A percentile compares a stretch with the other conserved stretches of the same genome.
phyloP scores from a whole-genome alignment of 2,329 filamentous ascomycete genomes.

The Xylariales sp. region DNA sequence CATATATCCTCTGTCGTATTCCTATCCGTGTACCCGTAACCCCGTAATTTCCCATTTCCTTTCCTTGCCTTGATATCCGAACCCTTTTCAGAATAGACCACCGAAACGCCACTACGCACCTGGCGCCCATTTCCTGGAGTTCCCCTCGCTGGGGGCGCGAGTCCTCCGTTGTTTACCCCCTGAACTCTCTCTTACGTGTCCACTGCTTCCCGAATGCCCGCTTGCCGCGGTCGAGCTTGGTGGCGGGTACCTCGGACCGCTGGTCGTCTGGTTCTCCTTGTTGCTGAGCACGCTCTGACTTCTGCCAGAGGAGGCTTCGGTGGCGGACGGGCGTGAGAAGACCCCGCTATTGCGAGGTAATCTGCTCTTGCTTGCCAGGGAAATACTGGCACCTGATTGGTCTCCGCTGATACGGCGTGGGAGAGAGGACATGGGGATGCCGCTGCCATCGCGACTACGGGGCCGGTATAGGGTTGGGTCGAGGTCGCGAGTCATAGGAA shows the following conservation, averaged over 20 bases:
- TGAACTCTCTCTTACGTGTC: conserved; percentile 7
- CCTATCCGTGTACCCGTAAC: too few relatives aligned
- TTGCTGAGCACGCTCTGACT: conserved; percentile 9
- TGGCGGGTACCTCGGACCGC: conserved; percentile 5
- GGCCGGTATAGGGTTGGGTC: conserved; percentile 8
- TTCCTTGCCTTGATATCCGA: too few relatives aligned
- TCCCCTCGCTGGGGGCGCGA: conserved; percentile 10
- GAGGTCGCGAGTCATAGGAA: conserved; percentile 5
- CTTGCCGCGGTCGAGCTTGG: conserved; percentile 1
- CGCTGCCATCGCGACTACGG: conserved; percentile 22
- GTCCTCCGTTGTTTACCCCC: conserved; percentile 6
- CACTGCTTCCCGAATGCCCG: neutral
- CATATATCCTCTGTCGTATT: too few relatives aligned
- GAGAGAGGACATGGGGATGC: conserved; percentile 18
- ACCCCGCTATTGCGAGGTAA: conserved; percentile 7
- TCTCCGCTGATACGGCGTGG: conserved; percentile 41
- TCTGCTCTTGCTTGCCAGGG: conserved; percentile 8
- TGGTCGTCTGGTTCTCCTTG: conserved; percentile 8
- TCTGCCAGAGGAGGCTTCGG: conserved; percentile 1
- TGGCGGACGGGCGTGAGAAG: neutral
- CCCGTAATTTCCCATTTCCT: too few relatives aligned
- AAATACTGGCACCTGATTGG: conserved; percentile 12
- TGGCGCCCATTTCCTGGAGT: conserved; percentile 8
- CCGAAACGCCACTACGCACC: too few relatives aligned
- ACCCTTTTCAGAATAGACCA: too few relatives aligned